Conservation (phyloP, 179 eudicot genomes). For the Silene coronaria region DNA sequence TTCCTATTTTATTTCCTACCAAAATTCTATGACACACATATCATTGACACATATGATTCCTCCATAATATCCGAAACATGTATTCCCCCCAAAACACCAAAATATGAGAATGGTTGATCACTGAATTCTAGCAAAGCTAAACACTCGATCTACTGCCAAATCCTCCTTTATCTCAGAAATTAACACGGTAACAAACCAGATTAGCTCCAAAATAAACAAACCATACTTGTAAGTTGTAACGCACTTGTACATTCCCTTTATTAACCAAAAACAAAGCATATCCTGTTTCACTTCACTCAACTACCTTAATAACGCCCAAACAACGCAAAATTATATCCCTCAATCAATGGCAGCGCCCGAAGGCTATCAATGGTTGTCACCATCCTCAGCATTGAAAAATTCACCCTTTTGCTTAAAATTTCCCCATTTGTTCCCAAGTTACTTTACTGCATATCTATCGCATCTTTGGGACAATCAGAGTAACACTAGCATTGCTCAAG, state of each 20-base stretch:
- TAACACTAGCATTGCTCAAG: no score
- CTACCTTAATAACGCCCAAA: no score
- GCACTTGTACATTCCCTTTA: background rate
- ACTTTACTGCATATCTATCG: no score
- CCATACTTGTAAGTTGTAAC: background rate
- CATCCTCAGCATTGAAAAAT: no score
- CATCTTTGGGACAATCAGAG: no score
- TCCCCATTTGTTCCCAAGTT: no score
- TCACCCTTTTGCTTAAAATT: no score
- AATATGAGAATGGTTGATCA: background rate
- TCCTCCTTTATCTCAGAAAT: background rate
- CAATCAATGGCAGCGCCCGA: no score
- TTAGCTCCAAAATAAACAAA: background rate
- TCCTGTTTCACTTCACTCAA: background rate
- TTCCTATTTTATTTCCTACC: background rate
- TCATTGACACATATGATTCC: background rate
- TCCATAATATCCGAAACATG: background rate
- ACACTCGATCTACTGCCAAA: background rate
- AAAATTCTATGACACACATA: background rate
- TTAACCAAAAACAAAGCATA: background rate
- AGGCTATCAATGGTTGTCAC: no score
- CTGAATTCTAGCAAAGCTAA: background rate
- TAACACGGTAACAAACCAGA: no score
- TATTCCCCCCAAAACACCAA: background rate
- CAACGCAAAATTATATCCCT: no score